phyloP scores from a whole-genome alignment of 1,284 basidiomycete genomes.

The Albatrellus sp. region DNA sequence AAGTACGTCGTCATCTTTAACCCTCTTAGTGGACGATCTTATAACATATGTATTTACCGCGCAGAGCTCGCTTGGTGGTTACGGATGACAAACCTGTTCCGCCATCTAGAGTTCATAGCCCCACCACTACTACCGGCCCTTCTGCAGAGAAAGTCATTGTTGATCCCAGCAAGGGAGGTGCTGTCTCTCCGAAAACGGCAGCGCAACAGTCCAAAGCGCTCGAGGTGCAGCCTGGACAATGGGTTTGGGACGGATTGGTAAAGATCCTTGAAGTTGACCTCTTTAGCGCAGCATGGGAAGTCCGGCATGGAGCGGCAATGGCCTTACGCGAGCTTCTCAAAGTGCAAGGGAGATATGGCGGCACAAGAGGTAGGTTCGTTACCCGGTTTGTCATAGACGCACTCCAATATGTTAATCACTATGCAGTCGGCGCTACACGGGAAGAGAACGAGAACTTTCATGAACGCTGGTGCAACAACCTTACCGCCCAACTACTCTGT shows the following conservation, averaged over 20 bases:
- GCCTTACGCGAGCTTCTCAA: constrained; percentile 86
- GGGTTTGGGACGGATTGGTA: constrained; percentile 85
- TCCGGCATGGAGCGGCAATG: constrained; percentile 89
- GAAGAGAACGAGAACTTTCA: constrained; percentile 58
- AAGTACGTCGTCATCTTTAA: constrained; percentile 28
- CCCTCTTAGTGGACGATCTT: too few species aligned
- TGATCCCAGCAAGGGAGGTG: constrained; percentile 72
- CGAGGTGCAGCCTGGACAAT: constrained; percentile 61
- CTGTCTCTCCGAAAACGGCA: constrained; percentile 61
- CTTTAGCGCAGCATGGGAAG: constrained; percentile 86
- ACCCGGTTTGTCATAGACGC: constrained; percentile 11
- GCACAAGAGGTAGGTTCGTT: constrained; percentile 52
- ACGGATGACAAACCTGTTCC: constrained; percentile 34
- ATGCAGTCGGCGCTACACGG: constrained; percentile 31
- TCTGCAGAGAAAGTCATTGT: constrained; percentile 54
- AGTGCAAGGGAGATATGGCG: constrained; percentile 73
- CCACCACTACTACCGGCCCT: constrained; percentile 23
- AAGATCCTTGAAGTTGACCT: constrained; percentile 78
- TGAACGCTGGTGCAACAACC: constrained; percentile 80
- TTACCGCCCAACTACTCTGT: constrained; percentile 80
- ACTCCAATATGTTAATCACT: constrained; percentile 1
- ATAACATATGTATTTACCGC: constrained; percentile 6
- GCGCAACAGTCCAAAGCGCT: constrained; percentile 58
- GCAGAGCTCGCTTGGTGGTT: constrained; percentile 56
- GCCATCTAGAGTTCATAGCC: constrained; percentile 41